Evolutionary conservation across 306 rosid genomes (phyloP).

Genomic region (Casuarina glauca): DNA sequence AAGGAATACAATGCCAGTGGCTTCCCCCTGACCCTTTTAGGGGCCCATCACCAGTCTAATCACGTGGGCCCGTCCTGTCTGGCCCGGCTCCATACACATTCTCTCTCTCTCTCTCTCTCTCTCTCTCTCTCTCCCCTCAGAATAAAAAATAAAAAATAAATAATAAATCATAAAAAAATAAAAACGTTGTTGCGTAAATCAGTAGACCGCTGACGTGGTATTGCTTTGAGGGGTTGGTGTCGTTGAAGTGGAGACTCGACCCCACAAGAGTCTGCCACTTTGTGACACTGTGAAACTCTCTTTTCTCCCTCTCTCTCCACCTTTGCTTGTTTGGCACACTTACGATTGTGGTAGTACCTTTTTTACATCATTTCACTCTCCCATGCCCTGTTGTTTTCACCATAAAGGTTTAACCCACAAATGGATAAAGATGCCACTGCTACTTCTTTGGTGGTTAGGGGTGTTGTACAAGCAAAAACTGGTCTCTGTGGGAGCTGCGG

Average conservation of each 20-base stretch:
- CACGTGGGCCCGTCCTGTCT: constrained; percentile 67
- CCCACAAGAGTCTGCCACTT: constrained; percentile 68
- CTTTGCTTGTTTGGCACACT: constrained; percentile 79
- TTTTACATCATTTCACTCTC: constrained; percentile 49
- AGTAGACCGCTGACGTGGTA: constrained; percentile 63
- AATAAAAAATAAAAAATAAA: neutral
- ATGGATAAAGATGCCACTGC: constrained; percentile 50
- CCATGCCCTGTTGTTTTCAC: constrained; percentile 73
- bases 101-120: neutral
- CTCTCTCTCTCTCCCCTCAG: no score
- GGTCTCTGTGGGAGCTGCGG: constrained; percentile 24
- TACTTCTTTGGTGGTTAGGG: constrained; percentile 47
- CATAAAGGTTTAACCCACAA: constrained; percentile 52
- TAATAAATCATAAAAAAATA: neutral
- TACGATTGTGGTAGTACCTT: constrained; percentile 34
- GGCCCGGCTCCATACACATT: constrained; percentile 39
- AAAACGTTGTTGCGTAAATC: constrained; percentile 64
- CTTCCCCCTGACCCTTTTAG: constrained; percentile 38
- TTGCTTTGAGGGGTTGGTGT: constrained; percentile 66
- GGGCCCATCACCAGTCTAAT: constrained; percentile 73
- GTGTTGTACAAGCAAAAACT: constrained; percentile 63
- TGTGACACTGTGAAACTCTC: constrained; percentile 31
- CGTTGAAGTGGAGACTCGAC: constrained; percentile 65
- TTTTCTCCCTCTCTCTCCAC: constrained; percentile 27
- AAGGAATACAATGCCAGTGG: constrained; percentile 66